These are phyloP conservation scores for Pseudodiploospora longispora DNA, from an alignment of 2,329 filamentous ascomycete species.

Conservation along the genomic window DNA sequence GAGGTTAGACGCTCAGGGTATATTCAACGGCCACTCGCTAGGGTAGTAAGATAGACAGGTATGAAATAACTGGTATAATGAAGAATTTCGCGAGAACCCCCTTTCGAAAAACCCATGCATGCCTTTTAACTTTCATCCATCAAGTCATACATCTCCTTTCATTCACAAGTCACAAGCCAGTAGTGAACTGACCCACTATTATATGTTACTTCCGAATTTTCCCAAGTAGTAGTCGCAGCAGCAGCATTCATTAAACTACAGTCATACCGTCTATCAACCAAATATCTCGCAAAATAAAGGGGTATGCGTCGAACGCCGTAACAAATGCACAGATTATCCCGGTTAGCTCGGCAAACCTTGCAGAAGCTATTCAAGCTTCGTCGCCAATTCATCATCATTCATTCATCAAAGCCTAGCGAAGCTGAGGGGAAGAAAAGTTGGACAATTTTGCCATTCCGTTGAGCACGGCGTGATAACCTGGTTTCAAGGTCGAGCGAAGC, in stretches of 20 bases:
- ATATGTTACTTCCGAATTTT: constrained; percentile 3
- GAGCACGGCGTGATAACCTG: constrained; percentile 1
- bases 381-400: constrained; percentile 4
- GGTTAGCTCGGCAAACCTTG: not conserved
- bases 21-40: too few species aligned
- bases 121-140: constrained; percentile 5
- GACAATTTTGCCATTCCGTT: constrained; percentile 2
- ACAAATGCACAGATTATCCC: constrained; percentile 20
- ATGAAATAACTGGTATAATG: constrained; percentile 4
- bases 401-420: not conserved
- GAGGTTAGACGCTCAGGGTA: too few species aligned
- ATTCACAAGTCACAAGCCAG: too few species aligned
- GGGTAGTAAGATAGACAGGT: too few species aligned
- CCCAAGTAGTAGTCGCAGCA: constrained; percentile 3
- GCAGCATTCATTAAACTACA: constrained; percentile 2
- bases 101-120: constrained; percentile 1
- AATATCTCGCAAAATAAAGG: constrained; percentile 11
- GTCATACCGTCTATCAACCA: constrained; percentile 10
- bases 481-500: constrained; percentile 20
- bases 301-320: constrained; percentile 28
- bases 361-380: not conserved
- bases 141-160: not conserved
- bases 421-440: constrained; percentile 1
- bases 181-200: not conserved
- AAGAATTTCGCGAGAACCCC: not conserved